Base-by-base conservation (phyloP, 2,329 filamentous ascomycete species). In the Pseudopithomyces chartarum region DNA sequence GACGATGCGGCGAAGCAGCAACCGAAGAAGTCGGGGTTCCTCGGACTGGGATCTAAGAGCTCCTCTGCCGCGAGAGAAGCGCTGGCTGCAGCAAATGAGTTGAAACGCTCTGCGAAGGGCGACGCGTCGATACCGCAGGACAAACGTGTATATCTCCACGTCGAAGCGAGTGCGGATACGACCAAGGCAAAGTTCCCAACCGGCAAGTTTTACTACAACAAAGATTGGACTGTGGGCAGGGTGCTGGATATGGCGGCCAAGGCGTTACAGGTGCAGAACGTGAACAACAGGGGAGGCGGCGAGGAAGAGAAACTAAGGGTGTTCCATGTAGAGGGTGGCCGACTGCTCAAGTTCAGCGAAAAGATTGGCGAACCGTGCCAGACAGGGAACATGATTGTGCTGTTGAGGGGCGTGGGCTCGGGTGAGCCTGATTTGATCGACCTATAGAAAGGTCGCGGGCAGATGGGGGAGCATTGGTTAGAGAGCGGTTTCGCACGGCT, bases 291-390 rank as follows among this genome's bases (percentile, higher is more conserved):
- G 65, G 88, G 86, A 0, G 85, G 84, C 2, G 84, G 88, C 12
- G 91, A 96, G 78, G 87, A 90, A 72, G 88, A 92, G 57, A 90
- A 90, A 75, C 74, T 99, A 62, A 81, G 95, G 8, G 87, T 99
- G 0, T 99, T 97, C 70, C 93, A 98, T 73, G 91, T 99, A 0
- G 93, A 99, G 72, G 91, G 90, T 0, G 95, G 95, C 0, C 81
- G 92, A 56, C 75, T 99, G 60, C 76, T 99, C 61, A 93, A 95
- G 58, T 99, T 96, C 69, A 87, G 85, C 22, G 93, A 97, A 76
- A 93, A 94, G 80, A 81, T 97, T 54, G 92, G 92, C 4, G 81
- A 82, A 51, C 83, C 82, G 26, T 80, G 96, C 56, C 85, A 86
- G 62, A 93, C 85, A 64, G 95, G 95, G 1, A 94, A 99, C 73